Evolutionary conservation across 495 filamentous ascomycete genomes (phyloP), one percentile per base, ranked within the genome.

Genomic region (Collariella sp.): DNA sequence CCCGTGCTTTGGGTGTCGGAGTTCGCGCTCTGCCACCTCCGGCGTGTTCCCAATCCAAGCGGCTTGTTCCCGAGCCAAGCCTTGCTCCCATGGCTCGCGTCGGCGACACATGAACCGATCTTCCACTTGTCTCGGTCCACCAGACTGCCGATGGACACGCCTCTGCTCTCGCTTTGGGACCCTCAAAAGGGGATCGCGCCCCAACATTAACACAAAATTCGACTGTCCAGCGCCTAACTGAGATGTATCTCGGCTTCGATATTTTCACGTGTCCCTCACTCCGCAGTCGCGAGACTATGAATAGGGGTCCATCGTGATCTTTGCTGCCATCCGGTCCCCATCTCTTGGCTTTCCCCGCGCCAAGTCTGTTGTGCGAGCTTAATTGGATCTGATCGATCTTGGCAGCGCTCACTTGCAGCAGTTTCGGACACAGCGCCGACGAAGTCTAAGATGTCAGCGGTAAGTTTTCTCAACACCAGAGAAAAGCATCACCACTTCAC

Each of bases 11-110:
- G 34, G 18, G 45, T 38, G 3, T 41, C 57, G 57, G 57, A 13
- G 52, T 48, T 60, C 57, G 57, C 57, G 47, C 36, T 44, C 9
- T 47, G n/a, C 23, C 22, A 48, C 22, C 12, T 36, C 22, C 57
- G 52, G 52, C 42, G 11, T 20, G 23, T 19, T n/a, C n/a, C n/a
- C n/a, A n/a, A n/a, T n/a, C n/a, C n/a, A n/a, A n/a, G n/a, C n/a
- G n/a, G n/a, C n/a, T n/a, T n/a, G n/a, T n/a, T n/a, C 34, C 1
- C 19, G 36, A 5, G 34, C 46, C 40, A 36, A 16, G 56, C 1
- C 16, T 33, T 15, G 16, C 23, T n/a, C 22, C 7, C 11, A 9
- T 18, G 39, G 39, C 15, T 29, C 23, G 49, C 16, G 49, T 34
- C 39, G 49, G 49, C 39, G 39, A 29, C 22, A 40, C 23, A 29